Percentiles rank a stretch among this genome's conserved stretches.
These are phyloP conservation scores for Alternaria ethzedia DNA, from an alignment of 2,329 filamentous ascomycete species.

Conservation along the genomic window DNA sequence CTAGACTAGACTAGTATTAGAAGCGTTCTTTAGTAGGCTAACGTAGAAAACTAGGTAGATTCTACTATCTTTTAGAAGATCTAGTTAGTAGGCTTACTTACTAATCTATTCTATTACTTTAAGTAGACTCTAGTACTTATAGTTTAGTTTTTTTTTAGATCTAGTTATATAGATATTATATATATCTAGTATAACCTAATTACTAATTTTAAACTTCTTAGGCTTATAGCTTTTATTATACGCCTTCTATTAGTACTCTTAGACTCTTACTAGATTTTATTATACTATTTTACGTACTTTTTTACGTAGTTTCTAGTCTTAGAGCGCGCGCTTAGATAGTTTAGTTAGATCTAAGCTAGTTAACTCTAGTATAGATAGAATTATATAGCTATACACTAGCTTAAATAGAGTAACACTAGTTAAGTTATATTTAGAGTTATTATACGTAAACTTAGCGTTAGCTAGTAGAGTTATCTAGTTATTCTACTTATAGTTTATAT, in stretches of 20 bases:
- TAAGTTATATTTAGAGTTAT: no score
- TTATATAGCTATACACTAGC: no score
- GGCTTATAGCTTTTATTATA: background rate
- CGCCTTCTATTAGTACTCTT: background rate
- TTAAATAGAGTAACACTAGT: no score
- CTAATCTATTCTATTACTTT: background rate
- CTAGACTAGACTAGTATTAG: background rate
- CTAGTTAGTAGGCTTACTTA: background rate
- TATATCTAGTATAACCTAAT: no score
- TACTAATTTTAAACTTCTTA: no score
- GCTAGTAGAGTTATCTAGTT: background rate
- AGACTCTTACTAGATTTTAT: background rate
- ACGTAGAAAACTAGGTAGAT: background rate
- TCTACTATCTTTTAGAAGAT: background rate
- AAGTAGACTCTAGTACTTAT: no score
- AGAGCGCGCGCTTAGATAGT: background rate
- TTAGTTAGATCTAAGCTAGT: background rate
- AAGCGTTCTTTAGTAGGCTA: background rate
- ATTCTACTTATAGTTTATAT: background rate
- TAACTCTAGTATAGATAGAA: background rate
- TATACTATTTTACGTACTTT: background rate
- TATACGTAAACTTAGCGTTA: background rate
- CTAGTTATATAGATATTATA: no score
- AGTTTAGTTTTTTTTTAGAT: no score
- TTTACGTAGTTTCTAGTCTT: background rate